Evolutionary conservation across 2,329 filamentous ascomycete genomes (phyloP).

Genomic region (Fusarium dimerum): DNA sequence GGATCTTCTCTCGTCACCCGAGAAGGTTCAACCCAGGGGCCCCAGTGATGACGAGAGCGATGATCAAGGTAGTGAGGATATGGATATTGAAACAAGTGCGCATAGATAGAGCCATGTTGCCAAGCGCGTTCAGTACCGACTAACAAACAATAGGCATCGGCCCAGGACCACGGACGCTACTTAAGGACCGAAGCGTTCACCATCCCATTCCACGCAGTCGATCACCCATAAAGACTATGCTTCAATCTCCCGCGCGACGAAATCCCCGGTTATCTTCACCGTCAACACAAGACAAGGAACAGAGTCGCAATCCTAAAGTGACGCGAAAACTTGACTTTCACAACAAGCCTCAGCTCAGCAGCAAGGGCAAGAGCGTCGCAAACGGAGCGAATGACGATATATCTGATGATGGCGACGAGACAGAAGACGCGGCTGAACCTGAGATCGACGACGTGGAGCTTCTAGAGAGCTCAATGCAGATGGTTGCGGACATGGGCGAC

Average conservation of each 20-base stretch:
- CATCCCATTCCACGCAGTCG: slow-evolving; percentile 48
- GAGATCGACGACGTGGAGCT: slow-evolving; percentile 30
- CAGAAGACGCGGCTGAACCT: slow-evolving; percentile 26
- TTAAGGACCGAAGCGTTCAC: slow-evolving; percentile 52
- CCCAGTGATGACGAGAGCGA: slow-evolving; percentile 8
- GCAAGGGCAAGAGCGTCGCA: slow-evolving; percentile 14
- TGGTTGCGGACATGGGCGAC: slow-evolving; percentile 38
- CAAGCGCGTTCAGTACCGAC: neutral
- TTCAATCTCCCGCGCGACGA: slow-evolving; percentile 61
- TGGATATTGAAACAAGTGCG: slow-evolving; percentile 55
- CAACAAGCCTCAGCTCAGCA: slow-evolving; percentile 10
- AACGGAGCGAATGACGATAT: slow-evolving; percentile 35
- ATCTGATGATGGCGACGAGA: slow-evolving; percentile 32
- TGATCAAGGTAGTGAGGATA: slow-evolving; percentile 44
- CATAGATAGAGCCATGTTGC: neutral
- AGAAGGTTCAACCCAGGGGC: slow-evolving; percentile 45
- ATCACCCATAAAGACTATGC: slow-evolving; percentile 65
- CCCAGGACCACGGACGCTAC: slow-evolving; percentile 54
- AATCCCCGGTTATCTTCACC: slow-evolving; percentile 57
- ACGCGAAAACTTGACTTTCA: slow-evolving; percentile 58
- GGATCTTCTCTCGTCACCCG: slow-evolving; percentile 85
- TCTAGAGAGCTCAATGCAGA: slow-evolving; percentile 45
- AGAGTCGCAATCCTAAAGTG: slow-evolving; percentile 42
- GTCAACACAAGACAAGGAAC: slow-evolving; percentile 49
- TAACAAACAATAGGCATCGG: slow-evolving; percentile 46